A percentile compares a stretch with the other conserved stretches of the same genome.
phyloP scores from a whole-genome alignment of 176 grass and related monocot genomes.

The Tillandsia fasciculata region DNA sequence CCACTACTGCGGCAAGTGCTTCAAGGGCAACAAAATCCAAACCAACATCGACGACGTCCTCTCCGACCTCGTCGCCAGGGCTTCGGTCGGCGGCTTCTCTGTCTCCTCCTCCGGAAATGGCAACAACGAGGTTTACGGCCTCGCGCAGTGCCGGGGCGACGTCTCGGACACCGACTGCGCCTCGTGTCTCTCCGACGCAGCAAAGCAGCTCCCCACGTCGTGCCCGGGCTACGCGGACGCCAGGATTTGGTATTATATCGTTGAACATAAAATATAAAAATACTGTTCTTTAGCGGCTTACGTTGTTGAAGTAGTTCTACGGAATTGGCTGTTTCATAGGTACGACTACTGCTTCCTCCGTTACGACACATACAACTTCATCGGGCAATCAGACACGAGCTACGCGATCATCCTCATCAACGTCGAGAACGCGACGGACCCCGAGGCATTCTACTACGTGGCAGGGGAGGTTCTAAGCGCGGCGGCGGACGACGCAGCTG shows the following conservation, averaged over 20 bases:
- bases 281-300: too few species aligned
- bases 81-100: constrained; percentile 42
- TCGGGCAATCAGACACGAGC: constrained; percentile 37
- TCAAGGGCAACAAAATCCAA: constrained; percentile 20
- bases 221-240: constrained; percentile 47
- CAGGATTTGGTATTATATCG: constrained; percentile 27
- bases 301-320: too few species aligned
- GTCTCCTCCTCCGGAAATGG: constrained; percentile 30
- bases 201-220: constrained; percentile 36
- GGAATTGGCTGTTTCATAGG: neutral
- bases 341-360: constrained; percentile 72
- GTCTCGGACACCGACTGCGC: constrained; percentile 43
- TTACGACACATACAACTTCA: constrained; percentile 37
- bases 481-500: constrained; percentile 12
- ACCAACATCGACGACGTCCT: constrained; percentile 37
- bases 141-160: constrained; percentile 58
- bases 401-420: constrained; percentile 33
- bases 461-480: constrained; percentile 25
- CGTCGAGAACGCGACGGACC: constrained; percentile 30
- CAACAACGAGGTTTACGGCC: constrained; percentile 32
- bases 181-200: constrained; percentile 43
- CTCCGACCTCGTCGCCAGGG: constrained; percentile 42
- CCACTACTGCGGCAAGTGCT: constrained; percentile 26
- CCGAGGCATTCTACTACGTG: constrained; percentile 34
- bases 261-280: neutral